These are phyloP conservation scores for Tetrahymena borealis DNA, from an alignment of 73 alveolate genomes.

Conservation along the genomic window DNA sequence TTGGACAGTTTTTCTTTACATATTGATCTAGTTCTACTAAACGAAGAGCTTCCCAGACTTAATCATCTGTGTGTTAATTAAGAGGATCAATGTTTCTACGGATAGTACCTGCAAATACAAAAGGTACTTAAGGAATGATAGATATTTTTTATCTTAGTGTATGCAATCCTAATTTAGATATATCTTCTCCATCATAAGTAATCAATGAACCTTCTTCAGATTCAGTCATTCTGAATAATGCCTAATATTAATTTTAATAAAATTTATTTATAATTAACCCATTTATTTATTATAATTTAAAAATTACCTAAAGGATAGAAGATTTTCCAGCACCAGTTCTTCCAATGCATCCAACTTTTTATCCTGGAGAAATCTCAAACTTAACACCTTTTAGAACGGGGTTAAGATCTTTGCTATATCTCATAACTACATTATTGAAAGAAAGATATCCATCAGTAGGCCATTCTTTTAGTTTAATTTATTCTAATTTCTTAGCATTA, in stretches of 20 bases:
- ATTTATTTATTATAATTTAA: slow-evolving; percentile 65
- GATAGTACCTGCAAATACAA: slow-evolving; percentile 78
- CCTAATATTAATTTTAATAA: no score
- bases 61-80: slow-evolving; percentile 39
- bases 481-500: not conserved
- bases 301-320: slow-evolving; percentile 68
- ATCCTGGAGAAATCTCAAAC: slow-evolving; percentile 16
- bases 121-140: slow-evolving; percentile 88
- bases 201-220: slow-evolving; percentile 7
- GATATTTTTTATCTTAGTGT: slow-evolving; percentile 70
- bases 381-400: slow-evolving; percentile 26
- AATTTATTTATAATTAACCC: no score
- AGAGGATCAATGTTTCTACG: slow-evolving; percentile 89
- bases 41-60: slow-evolving; percentile 61
- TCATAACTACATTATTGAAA: slow-evolving; percentile 49
- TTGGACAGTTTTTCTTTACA: slow-evolving; percentile 14
- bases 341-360: slow-evolving; percentile 80
- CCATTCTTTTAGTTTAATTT: not conserved
- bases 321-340: slow-evolving; percentile 94
- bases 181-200: slow-evolving; percentile 49
- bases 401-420: slow-evolving; percentile 20
- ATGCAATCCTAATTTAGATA: slow-evolving; percentile 49
- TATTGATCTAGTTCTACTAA: slow-evolving; percentile 61
- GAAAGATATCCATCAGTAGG: slow-evolving; percentile 58
- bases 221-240: slow-evolving; percentile 47